Conservation (phyloP, 2,329 filamentous ascomycete genomes). For the Fusarium compactum region DNA sequence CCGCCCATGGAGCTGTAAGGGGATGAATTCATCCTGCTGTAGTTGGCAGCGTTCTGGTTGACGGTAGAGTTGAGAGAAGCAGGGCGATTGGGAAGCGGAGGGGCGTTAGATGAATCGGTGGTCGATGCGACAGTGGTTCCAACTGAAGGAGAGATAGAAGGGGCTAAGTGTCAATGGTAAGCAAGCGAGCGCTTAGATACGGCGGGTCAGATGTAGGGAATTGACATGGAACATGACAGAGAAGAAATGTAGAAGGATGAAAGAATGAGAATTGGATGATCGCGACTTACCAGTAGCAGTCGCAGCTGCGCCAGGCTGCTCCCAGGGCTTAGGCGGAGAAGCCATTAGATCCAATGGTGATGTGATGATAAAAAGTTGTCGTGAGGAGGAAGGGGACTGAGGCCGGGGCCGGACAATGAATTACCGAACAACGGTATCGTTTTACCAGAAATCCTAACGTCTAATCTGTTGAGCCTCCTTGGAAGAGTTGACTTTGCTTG, state of each 20-base stretch:
- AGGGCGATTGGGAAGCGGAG: slow-evolving; percentile 84
- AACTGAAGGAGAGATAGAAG: slow-evolving; percentile 59
- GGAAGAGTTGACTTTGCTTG: slow-evolving; percentile 7
- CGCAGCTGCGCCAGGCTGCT: slow-evolving; percentile 76
- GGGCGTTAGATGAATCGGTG: slow-evolving; percentile 59
- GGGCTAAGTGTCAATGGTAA: slow-evolving; percentile 42
- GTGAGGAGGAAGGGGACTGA: slow-evolving; percentile 15
- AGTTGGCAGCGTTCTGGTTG: slow-evolving; percentile 88
- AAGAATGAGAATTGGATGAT: slow-evolving; percentile 15
- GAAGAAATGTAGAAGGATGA: slow-evolving; percentile 3
- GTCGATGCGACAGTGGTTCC: slow-evolving; percentile 57
- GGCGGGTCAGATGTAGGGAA: slow-evolving; percentile 1
- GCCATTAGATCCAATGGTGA: slow-evolving; percentile 56
- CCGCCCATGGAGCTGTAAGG: slow-evolving; percentile 62
- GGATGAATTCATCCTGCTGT: slow-evolving; percentile 72
- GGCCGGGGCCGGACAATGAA: slow-evolving; percentile 18
- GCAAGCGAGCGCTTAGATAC: slow-evolving; percentile 44
- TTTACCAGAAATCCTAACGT: slow-evolving; percentile 16
- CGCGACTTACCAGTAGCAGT: slow-evolving; percentile 62
- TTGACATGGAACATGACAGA: slow-evolving; percentile 3
- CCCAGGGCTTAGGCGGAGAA: slow-evolving; percentile 98
- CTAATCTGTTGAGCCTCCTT: slow-evolving; percentile 21
- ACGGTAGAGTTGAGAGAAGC: slow-evolving; percentile 81
- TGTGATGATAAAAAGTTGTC: slow-evolving; percentile 48
- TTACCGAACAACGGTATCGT: slow-evolving; percentile 19